Evolutionary conservation across 1,284 basidiomycete genomes (phyloP).

Genomic region (Puccinia polysora): DNA sequence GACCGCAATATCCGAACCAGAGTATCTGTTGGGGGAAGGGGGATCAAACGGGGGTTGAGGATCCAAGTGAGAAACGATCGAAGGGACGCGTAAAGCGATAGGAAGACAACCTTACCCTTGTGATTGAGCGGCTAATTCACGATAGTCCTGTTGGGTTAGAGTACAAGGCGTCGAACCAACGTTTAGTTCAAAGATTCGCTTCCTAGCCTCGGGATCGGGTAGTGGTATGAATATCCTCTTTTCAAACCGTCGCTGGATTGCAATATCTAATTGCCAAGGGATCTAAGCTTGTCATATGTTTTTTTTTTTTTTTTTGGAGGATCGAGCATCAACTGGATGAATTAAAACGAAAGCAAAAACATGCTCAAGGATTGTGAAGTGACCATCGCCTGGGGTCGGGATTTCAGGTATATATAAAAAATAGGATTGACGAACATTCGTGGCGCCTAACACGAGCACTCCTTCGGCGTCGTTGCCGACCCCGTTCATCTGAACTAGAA

Average conservation of each 20-base stretch:
- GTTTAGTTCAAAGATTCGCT: constrained; percentile 94
- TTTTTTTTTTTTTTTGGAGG: too few relatives aligned
- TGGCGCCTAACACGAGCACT: constrained; percentile 95
- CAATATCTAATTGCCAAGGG: constrained; percentile 74
- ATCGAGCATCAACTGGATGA: too few relatives aligned
- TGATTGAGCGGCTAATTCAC: constrained; percentile 73
- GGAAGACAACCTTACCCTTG: constrained; percentile 63
- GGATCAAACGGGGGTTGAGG: too few relatives aligned
- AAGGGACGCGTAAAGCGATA: too few relatives aligned
- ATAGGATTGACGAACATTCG: constrained; percentile 70
- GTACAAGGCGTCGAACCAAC: constrained; percentile 87
- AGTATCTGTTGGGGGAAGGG: too few relatives aligned
- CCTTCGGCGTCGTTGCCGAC: constrained; percentile 97
- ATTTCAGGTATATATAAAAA: too few relatives aligned
- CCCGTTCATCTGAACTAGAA: constrained; percentile 90
- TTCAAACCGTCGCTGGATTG: constrained; percentile 97
- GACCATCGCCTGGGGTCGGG: too few relatives aligned
- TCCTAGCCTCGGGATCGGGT: constrained; percentile 85
- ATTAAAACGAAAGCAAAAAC: background rate
- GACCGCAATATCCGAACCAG: constrained; percentile 91
- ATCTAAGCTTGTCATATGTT: too few relatives aligned
- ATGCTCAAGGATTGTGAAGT: background rate
- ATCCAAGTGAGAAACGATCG: too few relatives aligned
- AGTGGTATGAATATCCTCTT: constrained; percentile 98
- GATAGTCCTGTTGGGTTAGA: constrained; percentile 73